These are phyloP conservation scores for Blastomyces parvus DNA, from an alignment of 2,329 filamentous ascomycete species.

Conservation along the genomic window DNA sequence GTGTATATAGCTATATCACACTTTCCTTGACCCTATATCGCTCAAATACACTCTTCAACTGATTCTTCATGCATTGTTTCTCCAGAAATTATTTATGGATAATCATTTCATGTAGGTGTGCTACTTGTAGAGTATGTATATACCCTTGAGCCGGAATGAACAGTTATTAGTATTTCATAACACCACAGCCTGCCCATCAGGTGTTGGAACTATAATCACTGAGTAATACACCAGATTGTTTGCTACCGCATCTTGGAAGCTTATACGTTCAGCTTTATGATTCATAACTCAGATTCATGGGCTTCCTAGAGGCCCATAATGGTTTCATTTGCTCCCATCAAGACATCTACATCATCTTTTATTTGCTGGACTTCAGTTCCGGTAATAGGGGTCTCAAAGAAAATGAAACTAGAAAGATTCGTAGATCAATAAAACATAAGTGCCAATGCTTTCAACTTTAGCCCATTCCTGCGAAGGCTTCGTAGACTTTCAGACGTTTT, in stretches of 20 bases:
- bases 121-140: slow-evolving; percentile 32
- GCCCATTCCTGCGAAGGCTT: background rate
- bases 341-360: background rate
- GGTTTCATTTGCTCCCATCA: background rate
- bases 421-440: background rate
- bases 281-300: background rate
- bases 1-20: background rate
- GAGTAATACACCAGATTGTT: background rate
- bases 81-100: background rate
- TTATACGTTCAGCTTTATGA: background rate
- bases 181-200: background rate
- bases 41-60: slow-evolving; percentile 16
- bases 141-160: slow-evolving; percentile 7
- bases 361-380: background rate
- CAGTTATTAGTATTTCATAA: slow-evolving; percentile 13
- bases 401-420: background rate
- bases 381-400: background rate
- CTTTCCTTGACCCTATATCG: slow-evolving; percentile 21
- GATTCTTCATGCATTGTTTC: background rate
- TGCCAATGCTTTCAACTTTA: background rate
- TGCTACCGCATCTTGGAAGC: background rate
- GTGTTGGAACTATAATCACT: background rate
- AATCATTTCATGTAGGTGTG: slow-evolving; percentile 19
- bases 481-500: too few species aligned
- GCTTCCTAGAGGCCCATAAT: background rate